Conservation (phyloP, 2,329 filamentous ascomycete species). For the Nigrospora oryzae region DNA sequence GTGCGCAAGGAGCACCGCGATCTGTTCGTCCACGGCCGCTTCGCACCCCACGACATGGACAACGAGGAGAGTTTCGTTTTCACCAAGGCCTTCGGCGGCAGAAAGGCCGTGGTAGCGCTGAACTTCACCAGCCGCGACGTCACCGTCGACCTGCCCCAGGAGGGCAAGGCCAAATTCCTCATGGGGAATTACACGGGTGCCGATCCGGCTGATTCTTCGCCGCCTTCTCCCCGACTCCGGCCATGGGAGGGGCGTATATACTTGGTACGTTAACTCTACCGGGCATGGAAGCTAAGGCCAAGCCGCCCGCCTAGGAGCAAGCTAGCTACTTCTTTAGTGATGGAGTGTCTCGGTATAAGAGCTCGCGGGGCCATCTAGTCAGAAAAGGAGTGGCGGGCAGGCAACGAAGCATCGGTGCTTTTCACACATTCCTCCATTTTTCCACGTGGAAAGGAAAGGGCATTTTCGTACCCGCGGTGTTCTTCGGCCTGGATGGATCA, state of each 20-base stretch:
- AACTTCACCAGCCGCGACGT: conserved; percentile 24
- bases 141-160: background rate
- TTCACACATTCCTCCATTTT: too few species aligned
- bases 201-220: background rate
- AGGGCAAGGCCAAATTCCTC: background rate
- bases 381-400: too few species aligned
- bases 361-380: too few species aligned
- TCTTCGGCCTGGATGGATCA: too few species aligned
- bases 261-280: background rate
- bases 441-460: too few species aligned
- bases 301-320: too few species aligned
- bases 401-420: too few species aligned
- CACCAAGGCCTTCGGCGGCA: conserved; percentile 23
- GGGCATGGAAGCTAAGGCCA: too few species aligned
- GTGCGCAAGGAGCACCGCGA: conserved; percentile 45
- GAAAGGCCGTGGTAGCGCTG: conserved; percentile 22
- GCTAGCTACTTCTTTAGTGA: too few species aligned
- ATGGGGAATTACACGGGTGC: background rate
- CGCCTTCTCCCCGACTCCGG: background rate
- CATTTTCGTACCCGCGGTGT: too few species aligned
- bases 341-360: too few species aligned
- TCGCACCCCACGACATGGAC: conserved; percentile 33
- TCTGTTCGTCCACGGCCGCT: conserved; percentile 1
- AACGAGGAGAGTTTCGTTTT: conserved; percentile 35
- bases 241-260: background rate